A percentile compares a stretch with the other conserved stretches of the same genome.
Conservation (phyloP, 306 rosid genomes). For the Cucumis cinereus region DNA sequence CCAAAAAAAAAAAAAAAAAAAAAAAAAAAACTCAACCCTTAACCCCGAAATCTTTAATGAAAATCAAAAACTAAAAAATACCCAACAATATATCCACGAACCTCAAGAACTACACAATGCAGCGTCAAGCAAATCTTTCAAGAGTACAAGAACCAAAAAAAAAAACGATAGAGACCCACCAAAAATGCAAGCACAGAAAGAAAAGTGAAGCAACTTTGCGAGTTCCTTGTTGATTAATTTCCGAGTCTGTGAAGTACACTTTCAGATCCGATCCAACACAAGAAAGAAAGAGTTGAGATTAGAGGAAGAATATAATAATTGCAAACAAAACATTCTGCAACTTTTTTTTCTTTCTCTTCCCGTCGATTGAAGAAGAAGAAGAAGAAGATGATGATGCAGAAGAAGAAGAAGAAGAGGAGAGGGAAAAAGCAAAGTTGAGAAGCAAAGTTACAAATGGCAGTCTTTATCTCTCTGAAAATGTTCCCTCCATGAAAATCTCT, state of each 20-base stretch:
- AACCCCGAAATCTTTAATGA: background rate
- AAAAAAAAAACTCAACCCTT: background rate
- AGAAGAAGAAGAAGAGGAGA: slow-evolving; percentile 17
- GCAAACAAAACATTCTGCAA: background rate
- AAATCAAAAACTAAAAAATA: slow-evolving; percentile 15
- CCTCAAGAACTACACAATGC: slow-evolving; percentile 16
- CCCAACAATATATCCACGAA: slow-evolving; percentile 17
- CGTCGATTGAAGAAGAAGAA: slow-evolving; percentile 5
- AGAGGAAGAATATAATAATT: background rate
- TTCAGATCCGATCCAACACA: slow-evolving; percentile 67
- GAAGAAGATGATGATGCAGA: background rate
- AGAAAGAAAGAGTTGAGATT: slow-evolving; percentile 19
- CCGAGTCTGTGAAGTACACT: slow-evolving; percentile 33
- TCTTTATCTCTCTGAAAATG: slow-evolving; percentile 15
- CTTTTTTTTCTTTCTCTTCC: background rate
- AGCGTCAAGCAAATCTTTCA: slow-evolving; percentile 30
- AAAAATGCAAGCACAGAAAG: slow-evolving; percentile 6
- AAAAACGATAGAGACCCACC: slow-evolving; percentile 1
- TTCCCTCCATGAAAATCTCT: slow-evolving; percentile 9
- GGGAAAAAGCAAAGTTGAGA: slow-evolving; percentile 28
- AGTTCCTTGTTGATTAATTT: slow-evolving; percentile 8
- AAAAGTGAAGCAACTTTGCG: slow-evolving; percentile 43
- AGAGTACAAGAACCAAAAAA: slow-evolving; percentile 17
- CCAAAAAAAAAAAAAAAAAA: background rate
- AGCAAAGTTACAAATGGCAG: slow-evolving; percentile 7